phyloP scores from a whole-genome alignment of 1,284 basidiomycete species.

The Naganishia liquefaciens region DNA sequence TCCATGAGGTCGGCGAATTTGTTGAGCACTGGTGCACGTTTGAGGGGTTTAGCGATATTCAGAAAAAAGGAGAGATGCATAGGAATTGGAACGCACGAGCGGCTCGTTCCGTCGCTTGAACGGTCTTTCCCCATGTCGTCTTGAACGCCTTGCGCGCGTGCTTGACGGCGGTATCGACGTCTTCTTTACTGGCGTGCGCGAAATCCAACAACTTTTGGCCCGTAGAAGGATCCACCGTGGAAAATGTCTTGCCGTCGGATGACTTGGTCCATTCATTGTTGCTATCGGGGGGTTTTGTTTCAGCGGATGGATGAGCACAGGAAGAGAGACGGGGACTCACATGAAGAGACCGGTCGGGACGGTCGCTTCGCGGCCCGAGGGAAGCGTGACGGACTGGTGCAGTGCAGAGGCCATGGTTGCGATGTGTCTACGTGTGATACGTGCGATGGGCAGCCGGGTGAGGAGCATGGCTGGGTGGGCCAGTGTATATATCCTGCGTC shows the following conservation, averaged over 20 bases:
- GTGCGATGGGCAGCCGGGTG: constrained; percentile 4
- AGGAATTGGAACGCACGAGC: constrained; percentile 45
- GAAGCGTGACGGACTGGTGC: constrained; percentile 36
- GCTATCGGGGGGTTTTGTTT: constrained; percentile 38
- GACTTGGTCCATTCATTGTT: constrained; percentile 45
- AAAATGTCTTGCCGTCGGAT: constrained; percentile 39
- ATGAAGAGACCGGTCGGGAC: constrained; percentile 86
- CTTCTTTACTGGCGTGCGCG: constrained; percentile 54
- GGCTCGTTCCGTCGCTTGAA: constrained; percentile 63
- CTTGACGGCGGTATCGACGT: constrained; percentile 78
- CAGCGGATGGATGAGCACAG: constrained; percentile 61
- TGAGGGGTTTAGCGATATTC: not conserved
- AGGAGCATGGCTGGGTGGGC: not conserved
- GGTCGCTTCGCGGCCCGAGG: constrained; percentile 60
- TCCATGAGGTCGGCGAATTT: constrained; percentile 92
- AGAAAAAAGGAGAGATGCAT: not conserved
- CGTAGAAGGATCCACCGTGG: constrained; percentile 59
- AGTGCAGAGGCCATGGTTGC: constrained; percentile 24
- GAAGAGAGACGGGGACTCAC: constrained; percentile 34
- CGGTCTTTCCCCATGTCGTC: constrained; percentile 71
- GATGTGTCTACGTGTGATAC: not conserved
- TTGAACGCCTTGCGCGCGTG: constrained; percentile 79
- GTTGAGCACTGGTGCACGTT: constrained; percentile 60
- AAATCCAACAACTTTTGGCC: constrained; percentile 51
- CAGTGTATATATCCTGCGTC: too few relatives aligned